Evolutionary conservation across 139 green algal species (phyloP).

Genomic region (Chlamydomonas incerta): DNA sequence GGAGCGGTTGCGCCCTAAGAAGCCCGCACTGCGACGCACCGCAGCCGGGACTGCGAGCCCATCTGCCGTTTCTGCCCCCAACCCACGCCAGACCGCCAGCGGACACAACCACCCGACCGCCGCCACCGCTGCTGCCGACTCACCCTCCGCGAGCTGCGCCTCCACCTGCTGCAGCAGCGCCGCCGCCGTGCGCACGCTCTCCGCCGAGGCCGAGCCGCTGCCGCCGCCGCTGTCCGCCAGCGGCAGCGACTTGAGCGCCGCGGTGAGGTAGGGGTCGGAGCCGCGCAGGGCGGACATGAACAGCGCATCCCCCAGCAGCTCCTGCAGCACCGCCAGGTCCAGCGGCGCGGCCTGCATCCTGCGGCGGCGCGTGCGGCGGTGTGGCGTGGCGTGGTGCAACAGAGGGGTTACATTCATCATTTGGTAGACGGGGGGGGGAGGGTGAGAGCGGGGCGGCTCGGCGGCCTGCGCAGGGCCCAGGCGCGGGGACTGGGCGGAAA

Average conservation of each 20-base stretch:
- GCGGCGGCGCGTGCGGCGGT: background rate
- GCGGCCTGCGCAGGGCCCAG: too few species aligned
- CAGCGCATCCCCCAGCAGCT: slow-evolving; percentile 49
- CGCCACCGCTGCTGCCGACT: background rate
- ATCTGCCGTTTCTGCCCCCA: too few species aligned
- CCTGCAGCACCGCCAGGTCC: slow-evolving; percentile 49
- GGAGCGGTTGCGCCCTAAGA: too few species aligned
- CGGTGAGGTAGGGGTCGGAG: slow-evolving; percentile 43
- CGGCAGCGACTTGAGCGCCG: slow-evolving; percentile 61
- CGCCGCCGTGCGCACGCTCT: background rate
- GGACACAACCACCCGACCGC: background rate
- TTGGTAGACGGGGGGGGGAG: too few species aligned
- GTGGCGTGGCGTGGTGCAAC: too few species aligned
- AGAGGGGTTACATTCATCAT: too few species aligned
- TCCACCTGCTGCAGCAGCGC: slow-evolving; percentile 18
- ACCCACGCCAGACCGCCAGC: background rate
- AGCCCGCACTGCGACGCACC: too few species aligned
- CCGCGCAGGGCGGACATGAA: slow-evolving; percentile 48
- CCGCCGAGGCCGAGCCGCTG: background rate
- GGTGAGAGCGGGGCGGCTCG: too few species aligned
- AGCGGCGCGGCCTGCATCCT: slow-evolving; percentile 23
- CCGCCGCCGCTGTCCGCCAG: slow-evolving; percentile 35
- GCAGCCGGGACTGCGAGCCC: background rate
- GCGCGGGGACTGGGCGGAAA: too few species aligned
- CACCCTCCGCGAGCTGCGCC: slow-evolving; percentile 6